A percentile compares a stretch with the other conserved stretches of the same genome.
Conservation (phyloP, 176 grass and related monocot species). For the Triticum aestivum region IWGSC_CS_RefSeq_v2.1 NC_057798.1:655931871-655932370, state of each 20-base stretch:
- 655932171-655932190: slow-evolving; percentile 98
- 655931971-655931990: neutral
- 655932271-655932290: slow-evolving; percentile 1
- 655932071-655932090: neutral
- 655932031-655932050: neutral
- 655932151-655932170: slow-evolving; percentile 82
- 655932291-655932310: neutral
- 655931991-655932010: neutral
- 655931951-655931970: neutral
- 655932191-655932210: slow-evolving; percentile 95
- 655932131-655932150: slow-evolving; percentile 6
- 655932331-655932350: neutral
- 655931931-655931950: neutral
- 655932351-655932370: neutral
- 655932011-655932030: neutral
- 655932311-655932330: too few relatives aligned
- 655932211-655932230: slow-evolving; percentile 76
- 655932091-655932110: neutral
- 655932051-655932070: neutral
- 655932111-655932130: neutral
- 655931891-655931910: slow-evolving; percentile 89
- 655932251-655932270: slow-evolving; percentile 64
- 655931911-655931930: slow-evolving; percentile 83
- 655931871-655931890: slow-evolving; percentile 81
- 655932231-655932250: slow-evolving; percentile 84